phyloP scores from a whole-genome alignment of 2,329 filamentous ascomycete genomes.

The Paramyrothecium roridum region DNA sequence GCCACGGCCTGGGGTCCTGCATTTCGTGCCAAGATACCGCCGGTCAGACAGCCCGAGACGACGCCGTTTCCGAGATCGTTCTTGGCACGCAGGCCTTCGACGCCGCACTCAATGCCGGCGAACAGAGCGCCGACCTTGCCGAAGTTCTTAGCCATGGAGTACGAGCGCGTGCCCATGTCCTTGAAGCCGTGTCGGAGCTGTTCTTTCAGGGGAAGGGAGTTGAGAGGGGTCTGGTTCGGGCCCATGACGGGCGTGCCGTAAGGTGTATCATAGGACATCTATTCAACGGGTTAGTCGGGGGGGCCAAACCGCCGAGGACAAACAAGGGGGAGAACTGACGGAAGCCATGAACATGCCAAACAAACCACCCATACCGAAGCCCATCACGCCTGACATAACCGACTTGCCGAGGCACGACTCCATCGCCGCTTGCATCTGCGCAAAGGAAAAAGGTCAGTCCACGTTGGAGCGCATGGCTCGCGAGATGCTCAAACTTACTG shows the following conservation, averaged over 20 bases:
- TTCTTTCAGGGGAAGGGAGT: conserved; percentile 73
- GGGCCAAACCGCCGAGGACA: not conserved
- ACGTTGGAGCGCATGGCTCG: not conserved
- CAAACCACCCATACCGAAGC: conserved; percentile 87
- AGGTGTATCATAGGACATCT: conserved; percentile 99
- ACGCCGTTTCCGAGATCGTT: conserved; percentile 90
- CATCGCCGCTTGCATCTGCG: conserved; percentile 77
- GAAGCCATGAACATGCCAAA: conserved; percentile 99
- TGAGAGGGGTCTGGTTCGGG: conserved; percentile 36
- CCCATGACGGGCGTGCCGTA: conserved; percentile 53
- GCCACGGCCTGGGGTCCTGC: conserved; percentile 87
- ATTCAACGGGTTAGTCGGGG: conserved; percentile 9
- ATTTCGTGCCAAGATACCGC: conserved; percentile 80
- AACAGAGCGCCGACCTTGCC: conserved; percentile 90
- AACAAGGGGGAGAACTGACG: conserved; percentile 50
- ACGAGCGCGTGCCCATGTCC: conserved; percentile 88
- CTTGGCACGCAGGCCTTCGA: conserved; percentile 89
- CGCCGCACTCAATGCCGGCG: conserved; percentile 89
- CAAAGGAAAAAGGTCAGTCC: not conserved
- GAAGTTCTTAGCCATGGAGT: conserved; percentile 88
- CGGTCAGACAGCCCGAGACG: conserved; percentile 84
- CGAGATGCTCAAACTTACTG: not conserved
- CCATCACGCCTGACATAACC: conserved; percentile 85
- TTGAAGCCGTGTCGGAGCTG: conserved; percentile 85
- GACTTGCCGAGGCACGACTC: conserved; percentile 91